These are phyloP conservation scores for Parastagonospora nodorum DNA, from an alignment of 2,329 filamentous ascomycete genomes.

Conservation along the genomic window DNA sequence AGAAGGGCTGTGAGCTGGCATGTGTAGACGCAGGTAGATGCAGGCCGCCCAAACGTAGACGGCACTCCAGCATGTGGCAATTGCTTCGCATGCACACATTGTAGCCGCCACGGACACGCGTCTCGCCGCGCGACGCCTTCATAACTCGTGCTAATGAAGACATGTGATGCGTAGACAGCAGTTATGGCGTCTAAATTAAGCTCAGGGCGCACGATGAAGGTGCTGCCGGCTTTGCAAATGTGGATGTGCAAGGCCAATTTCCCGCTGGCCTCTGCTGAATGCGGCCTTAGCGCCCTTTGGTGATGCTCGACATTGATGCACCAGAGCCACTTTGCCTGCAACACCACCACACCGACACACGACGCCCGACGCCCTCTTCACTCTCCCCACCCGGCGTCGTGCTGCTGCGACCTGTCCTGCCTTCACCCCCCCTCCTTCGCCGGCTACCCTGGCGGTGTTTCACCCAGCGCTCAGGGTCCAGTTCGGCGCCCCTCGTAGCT, in stretches of 20 bases:
- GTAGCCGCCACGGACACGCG: neutral
- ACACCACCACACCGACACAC: conserved; percentile 8
- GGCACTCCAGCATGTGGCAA: neutral
- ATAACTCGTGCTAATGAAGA: no score
- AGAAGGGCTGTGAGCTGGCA: neutral
- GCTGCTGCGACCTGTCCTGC: conserved; percentile 1
- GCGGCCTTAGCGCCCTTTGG: conserved; percentile 7
- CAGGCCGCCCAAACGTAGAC: neutral
- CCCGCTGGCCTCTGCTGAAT: conserved; percentile 2
- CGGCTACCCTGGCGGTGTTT: conserved; percentile 30
- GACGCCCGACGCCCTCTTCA: conserved; percentile 1
- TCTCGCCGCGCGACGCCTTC: no score
- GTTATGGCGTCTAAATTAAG: no score
- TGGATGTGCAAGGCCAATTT: neutral
- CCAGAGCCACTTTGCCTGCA: conserved; percentile 7
- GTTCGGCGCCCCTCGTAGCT: conserved; percentile 18
- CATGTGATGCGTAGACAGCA: no score
- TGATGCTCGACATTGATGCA: neutral
- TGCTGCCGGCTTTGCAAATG: no score
- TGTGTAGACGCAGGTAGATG: neutral
- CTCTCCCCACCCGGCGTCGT: conserved; percentile 7
- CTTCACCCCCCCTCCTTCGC: neutral
- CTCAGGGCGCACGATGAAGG: no score
- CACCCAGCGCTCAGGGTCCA: conserved; percentile 31
- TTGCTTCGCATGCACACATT: neutral